phyloP scores from a whole-genome alignment of 345 rosid species.

The Aegle marmelos region DNA sequence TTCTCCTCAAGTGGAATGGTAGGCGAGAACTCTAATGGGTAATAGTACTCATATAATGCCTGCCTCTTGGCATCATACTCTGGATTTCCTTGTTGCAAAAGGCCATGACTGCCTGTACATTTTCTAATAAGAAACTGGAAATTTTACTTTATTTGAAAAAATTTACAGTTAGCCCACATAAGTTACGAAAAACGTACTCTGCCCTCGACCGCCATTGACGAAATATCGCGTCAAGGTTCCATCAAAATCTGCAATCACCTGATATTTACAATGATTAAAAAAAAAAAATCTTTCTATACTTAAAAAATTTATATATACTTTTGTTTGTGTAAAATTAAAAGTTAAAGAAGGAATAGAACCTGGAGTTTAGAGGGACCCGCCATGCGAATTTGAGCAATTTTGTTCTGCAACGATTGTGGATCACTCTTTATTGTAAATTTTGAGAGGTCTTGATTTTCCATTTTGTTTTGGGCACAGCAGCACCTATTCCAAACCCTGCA shows the following conservation, averaged over 20 bases:
- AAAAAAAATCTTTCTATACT: no score
- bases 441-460: conserved; percentile 32
- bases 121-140: conserved; percentile 8
- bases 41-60: conserved; percentile 63
- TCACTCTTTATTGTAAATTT: conserved; percentile 37
- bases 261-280: neutral
- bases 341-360: conserved; percentile 32
- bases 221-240: conserved; percentile 65
- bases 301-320: neutral
- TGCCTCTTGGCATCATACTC: conserved; percentile 73
- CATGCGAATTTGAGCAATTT: conserved; percentile 48
- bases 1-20: conserved; percentile 67
- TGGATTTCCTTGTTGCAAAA: conserved; percentile 72
- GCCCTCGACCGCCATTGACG: conserved; percentile 65
- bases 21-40: conserved; percentile 76
- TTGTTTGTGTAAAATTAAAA: neutral
- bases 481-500: conserved; percentile 7
- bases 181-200: conserved; percentile 41
- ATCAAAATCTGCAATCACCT: conserved; percentile 87
- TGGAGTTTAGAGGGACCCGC: conserved; percentile 80
- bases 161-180: neutral
- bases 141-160: conserved; percentile 1
- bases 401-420: conserved; percentile 39
- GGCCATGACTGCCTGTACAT: conserved; percentile 71
- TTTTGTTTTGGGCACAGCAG: conserved; percentile 8